Percentiles rank a stretch among this genome's conserved stretches.
phyloP scores from a whole-genome alignment of 2,329 filamentous ascomycete species.

The Diplodia seriata region DNA sequence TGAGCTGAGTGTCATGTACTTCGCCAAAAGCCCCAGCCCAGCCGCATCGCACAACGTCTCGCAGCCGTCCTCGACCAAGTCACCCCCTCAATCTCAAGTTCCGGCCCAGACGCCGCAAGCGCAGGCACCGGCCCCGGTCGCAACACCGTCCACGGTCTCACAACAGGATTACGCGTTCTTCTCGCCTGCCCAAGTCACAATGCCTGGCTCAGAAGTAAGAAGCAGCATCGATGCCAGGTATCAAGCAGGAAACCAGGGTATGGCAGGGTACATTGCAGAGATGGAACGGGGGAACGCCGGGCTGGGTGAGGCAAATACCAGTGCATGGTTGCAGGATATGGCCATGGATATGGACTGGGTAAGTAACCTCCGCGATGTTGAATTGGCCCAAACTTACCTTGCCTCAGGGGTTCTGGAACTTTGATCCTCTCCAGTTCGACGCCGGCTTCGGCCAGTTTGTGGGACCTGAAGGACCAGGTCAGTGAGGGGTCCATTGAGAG shows the following conservation, averaged over 20 bases:
- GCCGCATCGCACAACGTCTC: not conserved
- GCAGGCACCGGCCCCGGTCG: not conserved
- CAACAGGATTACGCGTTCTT: slow-evolving; percentile 25
- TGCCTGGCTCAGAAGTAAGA: slow-evolving; percentile 4
- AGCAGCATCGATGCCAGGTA: slow-evolving; percentile 29
- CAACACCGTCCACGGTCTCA: not conserved
- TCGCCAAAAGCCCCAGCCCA: slow-evolving; percentile 27
- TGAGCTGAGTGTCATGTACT: slow-evolving; percentile 25
- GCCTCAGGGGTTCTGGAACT: slow-evolving; percentile 31
- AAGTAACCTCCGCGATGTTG: slow-evolving; percentile 33
- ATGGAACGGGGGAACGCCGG: slow-evolving; percentile 34
- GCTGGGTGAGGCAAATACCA: slow-evolving; percentile 47
- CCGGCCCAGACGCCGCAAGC: not conserved
- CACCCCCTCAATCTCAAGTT: slow-evolving; percentile 6
- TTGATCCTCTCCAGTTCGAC: slow-evolving; percentile 31
- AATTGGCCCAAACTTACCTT: not conserved
- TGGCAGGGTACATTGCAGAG: slow-evolving; percentile 32
- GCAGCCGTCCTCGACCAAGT: slow-evolving; percentile 1
- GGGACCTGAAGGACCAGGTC: slow-evolving; percentile 10
- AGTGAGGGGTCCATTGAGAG: slow-evolving; percentile 1
- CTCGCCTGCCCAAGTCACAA: not conserved
- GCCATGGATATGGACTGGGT: slow-evolving; percentile 49
- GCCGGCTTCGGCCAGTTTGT: slow-evolving; percentile 28
- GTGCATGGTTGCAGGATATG: slow-evolving; percentile 36
- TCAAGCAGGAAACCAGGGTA: slow-evolving; percentile 21